These are phyloP conservation scores for Zygnema circumcarinatum DNA, from an alignment of 139 green algal genomes.

Conservation along the genomic window DNA sequence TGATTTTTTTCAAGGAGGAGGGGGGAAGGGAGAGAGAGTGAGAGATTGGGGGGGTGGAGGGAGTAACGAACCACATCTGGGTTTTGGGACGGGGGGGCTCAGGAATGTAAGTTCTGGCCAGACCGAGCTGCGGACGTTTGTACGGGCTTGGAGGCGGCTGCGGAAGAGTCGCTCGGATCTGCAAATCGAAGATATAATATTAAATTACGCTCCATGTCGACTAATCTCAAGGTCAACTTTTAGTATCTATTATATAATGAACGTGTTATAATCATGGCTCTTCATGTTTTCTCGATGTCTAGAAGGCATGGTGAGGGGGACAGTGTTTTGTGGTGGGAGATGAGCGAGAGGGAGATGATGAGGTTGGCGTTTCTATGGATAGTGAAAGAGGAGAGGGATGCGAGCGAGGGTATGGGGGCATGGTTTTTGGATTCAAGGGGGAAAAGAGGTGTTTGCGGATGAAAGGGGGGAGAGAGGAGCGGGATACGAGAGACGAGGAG, in stretches of 20 bases:
- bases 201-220: not conserved
- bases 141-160: not conserved
- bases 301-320: too few relatives aligned
- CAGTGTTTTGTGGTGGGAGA: too few relatives aligned
- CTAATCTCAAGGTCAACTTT: not conserved
- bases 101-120: not conserved
- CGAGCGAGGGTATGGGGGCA: not conserved
- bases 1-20: not conserved
- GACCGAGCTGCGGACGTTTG: not conserved
- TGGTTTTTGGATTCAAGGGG: too few relatives aligned
- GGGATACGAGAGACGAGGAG: not conserved
- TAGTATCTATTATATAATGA: too few relatives aligned
- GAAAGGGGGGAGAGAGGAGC: not conserved
- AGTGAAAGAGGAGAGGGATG: not conserved
- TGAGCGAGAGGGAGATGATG: too few relatives aligned
- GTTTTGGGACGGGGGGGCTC: not conserved
- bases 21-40: not conserved
- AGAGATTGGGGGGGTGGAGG: not conserved
- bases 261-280: too few relatives aligned
- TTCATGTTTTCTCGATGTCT: too few relatives aligned
- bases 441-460: not conserved
- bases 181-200: not conserved
- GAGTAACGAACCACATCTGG: not conserved
- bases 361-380: too few relatives aligned
- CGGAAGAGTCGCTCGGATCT: not conserved